Evolutionary conservation across 2,329 filamentous ascomycete genomes (phyloP).

Genomic region (Calcarisporium arbuscula): DNA sequence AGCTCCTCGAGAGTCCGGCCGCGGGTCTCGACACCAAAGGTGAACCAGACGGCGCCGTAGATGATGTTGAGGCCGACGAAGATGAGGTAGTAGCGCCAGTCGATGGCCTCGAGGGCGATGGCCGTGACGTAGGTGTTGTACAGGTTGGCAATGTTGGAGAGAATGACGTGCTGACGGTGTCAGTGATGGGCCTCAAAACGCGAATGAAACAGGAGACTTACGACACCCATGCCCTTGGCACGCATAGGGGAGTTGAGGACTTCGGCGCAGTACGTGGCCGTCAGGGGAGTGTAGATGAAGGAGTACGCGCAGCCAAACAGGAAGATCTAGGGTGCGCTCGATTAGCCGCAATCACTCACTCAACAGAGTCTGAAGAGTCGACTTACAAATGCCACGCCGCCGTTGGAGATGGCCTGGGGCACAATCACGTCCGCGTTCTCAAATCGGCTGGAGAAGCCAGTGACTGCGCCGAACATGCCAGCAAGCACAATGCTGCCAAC

Average conservation of each 20-base stretch:
- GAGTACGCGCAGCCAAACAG: slow-evolving; percentile 47
- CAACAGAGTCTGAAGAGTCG: slow-evolving; percentile 4
- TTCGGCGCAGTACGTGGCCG: slow-evolving; percentile 29
- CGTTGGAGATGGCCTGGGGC: slow-evolving; percentile 29
- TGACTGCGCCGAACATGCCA: slow-evolving; percentile 41
- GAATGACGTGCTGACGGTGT: slow-evolving; percentile 17
- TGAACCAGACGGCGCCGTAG: slow-evolving; percentile 20
- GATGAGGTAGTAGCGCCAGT: slow-evolving; percentile 24
- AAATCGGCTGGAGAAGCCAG: slow-evolving; percentile 37
- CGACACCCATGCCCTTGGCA: slow-evolving; percentile 28
- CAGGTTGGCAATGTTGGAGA: slow-evolving; percentile 23
- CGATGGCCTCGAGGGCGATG: slow-evolving; percentile 22
- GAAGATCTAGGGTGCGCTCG: slow-evolving; percentile 32
- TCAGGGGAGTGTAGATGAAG: slow-evolving; percentile 43
- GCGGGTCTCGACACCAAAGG: slow-evolving; percentile 23
- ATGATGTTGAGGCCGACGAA: slow-evolving; percentile 24
- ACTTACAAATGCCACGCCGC: slow-evolving; percentile 39
- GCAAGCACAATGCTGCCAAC: slow-evolving; percentile 40
- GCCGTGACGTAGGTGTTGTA: slow-evolving; percentile 26
- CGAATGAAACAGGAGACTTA: slow-evolving; percentile 10
- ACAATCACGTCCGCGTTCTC: slow-evolving; percentile 24
- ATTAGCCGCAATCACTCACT: neutral
- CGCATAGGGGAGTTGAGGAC: slow-evolving; percentile 24
- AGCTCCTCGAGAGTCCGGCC: slow-evolving; percentile 36
- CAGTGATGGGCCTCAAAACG: neutral